Evolutionary conservation across 2,329 filamentous ascomycete genomes (phyloP).

Genomic region (Claviceps sp.): DNA sequence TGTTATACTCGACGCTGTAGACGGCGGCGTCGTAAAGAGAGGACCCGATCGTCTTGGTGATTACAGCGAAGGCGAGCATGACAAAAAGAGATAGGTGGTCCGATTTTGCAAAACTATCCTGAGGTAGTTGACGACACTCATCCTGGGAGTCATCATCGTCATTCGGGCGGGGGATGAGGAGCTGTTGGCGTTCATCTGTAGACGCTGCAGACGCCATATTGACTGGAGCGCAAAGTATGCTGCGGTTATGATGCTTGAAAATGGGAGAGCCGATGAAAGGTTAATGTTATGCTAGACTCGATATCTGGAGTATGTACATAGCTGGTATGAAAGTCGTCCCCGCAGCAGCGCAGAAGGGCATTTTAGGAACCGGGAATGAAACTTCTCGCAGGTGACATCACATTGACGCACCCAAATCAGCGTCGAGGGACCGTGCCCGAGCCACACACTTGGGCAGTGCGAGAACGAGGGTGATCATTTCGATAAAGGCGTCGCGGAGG

Average conservation of each 20-base stretch:
- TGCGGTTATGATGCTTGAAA: neutral
- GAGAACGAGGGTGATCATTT: too few species aligned
- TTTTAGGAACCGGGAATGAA: too few species aligned
- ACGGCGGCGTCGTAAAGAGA: neutral
- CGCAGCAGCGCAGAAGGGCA: neutral
- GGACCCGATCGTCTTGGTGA: neutral
- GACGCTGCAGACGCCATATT: neutral
- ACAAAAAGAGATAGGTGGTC: conserved; percentile 1
- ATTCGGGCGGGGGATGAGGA: neutral
- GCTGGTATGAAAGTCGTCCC: neutral
- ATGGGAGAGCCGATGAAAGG: too few species aligned
- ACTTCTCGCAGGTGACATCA: neutral
- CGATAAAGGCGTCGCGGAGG: too few species aligned
- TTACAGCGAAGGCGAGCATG: neutral
- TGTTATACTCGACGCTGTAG: neutral
- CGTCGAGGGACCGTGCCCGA: too few species aligned
- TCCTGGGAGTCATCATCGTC: neutral
- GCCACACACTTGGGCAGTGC: too few species aligned
- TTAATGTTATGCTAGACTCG: neutral
- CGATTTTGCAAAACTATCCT: conserved; percentile 1
- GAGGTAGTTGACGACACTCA: conserved; percentile 1
- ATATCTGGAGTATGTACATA: neutral
- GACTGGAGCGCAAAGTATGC: neutral
- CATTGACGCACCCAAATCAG: neutral
- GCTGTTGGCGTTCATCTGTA: conserved; percentile 1